A percentile compares a stretch with the other conserved stretches of the same genome.
These are phyloP conservation scores for Murraya koenigii DNA, from an alignment of 345 rosid genomes.

Conservation along the genomic window DNA sequence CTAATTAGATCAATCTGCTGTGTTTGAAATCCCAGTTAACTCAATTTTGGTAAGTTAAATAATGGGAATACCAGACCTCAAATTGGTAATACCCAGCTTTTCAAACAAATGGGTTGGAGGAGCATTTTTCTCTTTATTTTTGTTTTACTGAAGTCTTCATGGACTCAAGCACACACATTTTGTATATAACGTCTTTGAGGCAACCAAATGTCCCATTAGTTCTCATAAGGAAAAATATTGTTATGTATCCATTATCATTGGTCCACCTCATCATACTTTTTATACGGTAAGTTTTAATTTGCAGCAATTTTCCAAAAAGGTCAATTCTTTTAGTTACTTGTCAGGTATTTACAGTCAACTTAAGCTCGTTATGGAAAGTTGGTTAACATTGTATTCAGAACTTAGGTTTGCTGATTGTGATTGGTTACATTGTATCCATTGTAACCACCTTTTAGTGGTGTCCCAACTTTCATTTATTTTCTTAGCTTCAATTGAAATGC, in stretches of 20 bases:
- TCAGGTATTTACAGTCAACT: background rate
- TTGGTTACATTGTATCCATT: background rate
- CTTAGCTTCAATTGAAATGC: background rate
- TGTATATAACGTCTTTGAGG: background rate
- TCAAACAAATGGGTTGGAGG: background rate
- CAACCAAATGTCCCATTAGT: background rate
- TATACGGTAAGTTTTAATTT: background rate
- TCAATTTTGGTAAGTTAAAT: background rate
- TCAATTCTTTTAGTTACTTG: background rate
- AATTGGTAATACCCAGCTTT: background rate
- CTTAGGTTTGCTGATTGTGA: background rate
- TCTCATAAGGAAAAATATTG: background rate
- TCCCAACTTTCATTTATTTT: background rate
- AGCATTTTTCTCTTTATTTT: background rate
- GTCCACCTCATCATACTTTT: background rate
- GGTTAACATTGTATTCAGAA: background rate
- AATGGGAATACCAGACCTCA: background rate
- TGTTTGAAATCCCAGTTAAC: background rate
- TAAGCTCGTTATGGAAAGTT: background rate
- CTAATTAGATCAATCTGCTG: background rate
- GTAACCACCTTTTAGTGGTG: background rate
- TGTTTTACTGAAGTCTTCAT: background rate
- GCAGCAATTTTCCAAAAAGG: background rate
- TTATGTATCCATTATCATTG: background rate
- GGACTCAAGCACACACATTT: background rate